phyloP scores from a whole-genome alignment of 495 filamentous ascomycete species.

The Penicillium ucsense region DNA sequence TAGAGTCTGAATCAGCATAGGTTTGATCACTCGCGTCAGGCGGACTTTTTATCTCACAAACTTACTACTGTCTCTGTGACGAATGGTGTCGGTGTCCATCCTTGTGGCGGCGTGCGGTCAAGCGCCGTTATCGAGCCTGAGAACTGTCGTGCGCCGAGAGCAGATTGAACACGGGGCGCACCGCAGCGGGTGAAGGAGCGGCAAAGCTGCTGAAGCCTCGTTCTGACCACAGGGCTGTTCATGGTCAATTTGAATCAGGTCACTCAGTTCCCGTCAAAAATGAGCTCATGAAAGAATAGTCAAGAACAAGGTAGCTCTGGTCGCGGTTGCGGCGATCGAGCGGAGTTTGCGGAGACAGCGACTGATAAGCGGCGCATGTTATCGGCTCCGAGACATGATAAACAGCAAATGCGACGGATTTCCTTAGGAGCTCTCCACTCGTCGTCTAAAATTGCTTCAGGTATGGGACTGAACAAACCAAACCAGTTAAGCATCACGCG shows the following conservation, averaged over 20 bases:
- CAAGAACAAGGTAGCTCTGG: too few species aligned
- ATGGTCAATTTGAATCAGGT: constrained; percentile 3
- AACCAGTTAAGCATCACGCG: constrained; percentile 8
- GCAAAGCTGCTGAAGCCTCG: constrained; percentile 19
- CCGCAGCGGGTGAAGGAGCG: constrained; percentile 11
- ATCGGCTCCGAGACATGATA: constrained; percentile 9
- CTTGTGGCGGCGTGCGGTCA: constrained; percentile 36
- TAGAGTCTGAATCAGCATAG: constrained; percentile 19
- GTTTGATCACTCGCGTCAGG: constrained; percentile 9
- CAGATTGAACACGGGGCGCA: constrained; percentile 1
- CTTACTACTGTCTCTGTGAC: constrained; percentile 77
- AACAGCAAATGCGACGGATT: not conserved
- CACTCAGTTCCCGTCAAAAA: not conserved
- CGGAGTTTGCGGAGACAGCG: not conserved
- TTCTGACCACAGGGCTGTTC: constrained; percentile 2
- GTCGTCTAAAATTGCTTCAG: not conserved
- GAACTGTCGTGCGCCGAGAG: constrained; percentile 18
- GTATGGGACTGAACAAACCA: too few species aligned
- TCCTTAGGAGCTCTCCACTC: not conserved
- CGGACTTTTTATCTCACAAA: constrained; percentile 15
- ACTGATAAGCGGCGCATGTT: constrained; percentile 4
- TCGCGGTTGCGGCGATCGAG: not conserved
- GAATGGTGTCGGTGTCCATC: constrained; percentile 59
- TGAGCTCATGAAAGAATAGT: constrained; percentile 4
- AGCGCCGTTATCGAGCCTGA: constrained; percentile 22